Conservation (phyloP, 1,139 yeast genomes). For the Scheffersomyces insectosa region DNA sequence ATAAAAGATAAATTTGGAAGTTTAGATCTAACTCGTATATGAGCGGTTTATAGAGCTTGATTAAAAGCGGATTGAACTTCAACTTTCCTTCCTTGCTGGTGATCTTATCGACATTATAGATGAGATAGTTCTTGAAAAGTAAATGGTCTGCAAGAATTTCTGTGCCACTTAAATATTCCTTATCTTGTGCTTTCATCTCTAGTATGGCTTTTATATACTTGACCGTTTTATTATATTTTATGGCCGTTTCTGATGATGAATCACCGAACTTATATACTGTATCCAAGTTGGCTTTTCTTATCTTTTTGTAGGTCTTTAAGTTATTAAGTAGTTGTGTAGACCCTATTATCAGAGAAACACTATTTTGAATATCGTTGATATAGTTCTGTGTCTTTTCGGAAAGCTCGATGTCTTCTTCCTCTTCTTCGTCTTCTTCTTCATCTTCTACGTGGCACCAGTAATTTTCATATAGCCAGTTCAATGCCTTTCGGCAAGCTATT, state of each 20-base stretch:
- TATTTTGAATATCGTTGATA: not conserved
- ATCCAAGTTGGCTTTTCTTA: constrained; percentile 49
- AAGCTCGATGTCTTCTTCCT: constrained; percentile 9
- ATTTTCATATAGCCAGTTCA: constrained; percentile 71
- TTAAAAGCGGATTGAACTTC: constrained; percentile 29
- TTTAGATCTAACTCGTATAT: constrained; percentile 29
- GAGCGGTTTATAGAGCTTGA: constrained; percentile 35
- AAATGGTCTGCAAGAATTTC: constrained; percentile 15
- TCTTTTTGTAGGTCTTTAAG: constrained; percentile 33
- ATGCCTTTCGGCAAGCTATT: constrained; percentile 55
- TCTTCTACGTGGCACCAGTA: constrained; percentile 64
- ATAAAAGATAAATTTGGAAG: constrained; percentile 18
- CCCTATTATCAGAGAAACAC: not conserved
- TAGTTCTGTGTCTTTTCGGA: not conserved
- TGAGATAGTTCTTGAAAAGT: constrained; percentile 26
- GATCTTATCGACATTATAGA: constrained; percentile 25
- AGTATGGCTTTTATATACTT: constrained; percentile 10
- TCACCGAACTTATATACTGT: constrained; percentile 33
- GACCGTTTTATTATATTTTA: constrained; percentile 42
- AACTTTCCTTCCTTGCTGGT: constrained; percentile 12
- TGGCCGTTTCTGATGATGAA: constrained; percentile 37
- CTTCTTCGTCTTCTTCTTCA: constrained; percentile 25
- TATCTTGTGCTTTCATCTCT: constrained; percentile 6
- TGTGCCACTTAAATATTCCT: constrained; percentile 4
- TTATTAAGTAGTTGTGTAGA: constrained; percentile 7